Evolutionary conservation across 2,329 filamentous ascomycete species (phyloP), one percentile per base, ranked within the genome.

Genomic region (Colletotrichum salicis): DNA sequence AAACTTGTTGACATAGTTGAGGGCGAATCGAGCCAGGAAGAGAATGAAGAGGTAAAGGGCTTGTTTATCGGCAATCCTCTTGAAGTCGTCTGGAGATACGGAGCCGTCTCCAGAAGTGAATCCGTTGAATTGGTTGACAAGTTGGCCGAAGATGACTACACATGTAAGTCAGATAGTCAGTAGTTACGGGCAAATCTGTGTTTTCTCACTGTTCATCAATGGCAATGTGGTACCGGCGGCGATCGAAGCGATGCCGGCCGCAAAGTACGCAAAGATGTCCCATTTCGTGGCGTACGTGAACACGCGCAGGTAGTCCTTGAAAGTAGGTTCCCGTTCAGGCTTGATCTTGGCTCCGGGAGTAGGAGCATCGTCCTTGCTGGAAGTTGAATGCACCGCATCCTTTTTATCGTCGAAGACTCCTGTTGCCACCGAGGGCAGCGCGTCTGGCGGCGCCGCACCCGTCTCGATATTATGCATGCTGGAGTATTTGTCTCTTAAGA

Each of bases 31-130:
- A 15, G 83, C 92, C 52, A 94, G 80, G 79, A 94, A 95, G 7
- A 95, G 83, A 67, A 90, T 89, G 66, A 94, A 87, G 76, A 94
- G 90, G 79, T 91, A 93, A 0, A 95, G 82, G 79, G 88, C 80
- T 70, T 87, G 82, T 59, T 75, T 80, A 74, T 89, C 84, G 37
- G 89, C 75, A 12, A 75, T 76, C 2, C 74, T 70, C 22, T 80
- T 75, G 74, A 90, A 89, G 6, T 83, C 73, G 3, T 74, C 78
- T 58, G 79, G 79, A 5, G 80, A 78, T 4, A 76, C 73, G 10
- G 78, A 37, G 24, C 51, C n/a, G 29, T 35, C 45, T 22, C 22
- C 41, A 11, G 11, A 15, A 29, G 15, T 51, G 51, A 56, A 64
- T 12, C 51, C 61, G 37, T 78, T 86, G 74, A 91, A 90, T 65